Evolutionary conservation across 345 rosid species (phyloP), one percentile per base, ranked within the genome.

Genomic region (Rhodamnia argentea): DNA sequence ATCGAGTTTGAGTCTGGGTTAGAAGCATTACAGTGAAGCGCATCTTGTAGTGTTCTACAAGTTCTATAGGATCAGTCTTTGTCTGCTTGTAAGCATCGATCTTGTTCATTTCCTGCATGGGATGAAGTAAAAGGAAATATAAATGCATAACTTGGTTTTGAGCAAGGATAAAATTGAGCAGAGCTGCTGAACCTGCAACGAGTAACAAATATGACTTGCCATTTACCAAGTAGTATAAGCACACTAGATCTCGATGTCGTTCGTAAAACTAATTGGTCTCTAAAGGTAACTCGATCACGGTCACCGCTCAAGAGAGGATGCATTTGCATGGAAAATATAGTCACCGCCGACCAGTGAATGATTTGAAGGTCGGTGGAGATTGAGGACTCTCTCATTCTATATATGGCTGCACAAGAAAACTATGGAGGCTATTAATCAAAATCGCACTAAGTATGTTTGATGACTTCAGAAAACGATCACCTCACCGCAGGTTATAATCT

Each of bases 81-180:
- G 98, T 94, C 87, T 90, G 94, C 90, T 90, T 90, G 86, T 93
- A 97, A 42, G 93, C 96, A 84, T 93, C 93, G 57, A 94, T 88
- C 91, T 94, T 94, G 94, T 94, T 93, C 85, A 92, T 9, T 85
- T 92, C 97, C 98, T 95, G 93, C 89, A 85, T 83, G 82, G 51
- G 42, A 18, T 70, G 64, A 26, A 4, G 20, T 10, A 62, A 62
- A 37, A 8, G 50, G 85, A 52, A 50, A 22, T 6, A 26, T n/a
- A 29, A n/a, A 59, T n/a, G 32, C n/a, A 53, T 52, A 6, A 70
- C 24, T 5, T 59, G 70, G 15, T 56, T 75, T 40, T 40, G 83
- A 78, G 50, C 53, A 54, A 84, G 47, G 52, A 83, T 13, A 23
- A 55, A 54, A 37, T 32, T 83, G 85, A 57, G 26, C 51, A 53